Conservation (phyloP, 768 basidiomycete genomes). For the Hericium rajendrae region DNA sequence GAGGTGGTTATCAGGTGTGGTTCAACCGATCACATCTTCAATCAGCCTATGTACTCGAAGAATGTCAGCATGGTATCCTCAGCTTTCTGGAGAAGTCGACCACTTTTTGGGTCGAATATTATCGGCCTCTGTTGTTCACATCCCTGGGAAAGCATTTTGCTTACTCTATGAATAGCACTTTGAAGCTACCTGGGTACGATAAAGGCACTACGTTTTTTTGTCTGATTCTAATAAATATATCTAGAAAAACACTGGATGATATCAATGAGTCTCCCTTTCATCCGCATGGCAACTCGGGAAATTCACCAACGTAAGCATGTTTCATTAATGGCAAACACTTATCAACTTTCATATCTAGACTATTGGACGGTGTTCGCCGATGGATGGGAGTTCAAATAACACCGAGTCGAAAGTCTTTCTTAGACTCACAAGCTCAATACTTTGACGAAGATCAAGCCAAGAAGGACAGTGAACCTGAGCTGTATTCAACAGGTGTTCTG, state of each 20-base stretch:
- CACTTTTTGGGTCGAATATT: conserved; percentile 88
- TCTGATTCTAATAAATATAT: background rate
- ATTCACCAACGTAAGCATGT: conserved; percentile 27
- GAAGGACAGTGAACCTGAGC: conserved; percentile 6
- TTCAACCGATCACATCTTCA: conserved; percentile 63
- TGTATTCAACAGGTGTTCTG: conserved; percentile 7
- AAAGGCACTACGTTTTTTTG: background rate
- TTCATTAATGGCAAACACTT: conserved; percentile 1
- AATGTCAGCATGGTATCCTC: conserved; percentile 52
- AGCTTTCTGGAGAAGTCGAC: conserved; percentile 49
- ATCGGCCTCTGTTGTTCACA: conserved; percentile 76
- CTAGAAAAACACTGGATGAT: conserved; percentile 60
- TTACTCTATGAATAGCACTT: conserved; percentile 85
- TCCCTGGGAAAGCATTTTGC: conserved; percentile 83
- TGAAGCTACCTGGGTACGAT: conserved; percentile 70
- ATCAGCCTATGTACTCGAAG: conserved; percentile 54
- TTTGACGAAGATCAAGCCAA: background rate
- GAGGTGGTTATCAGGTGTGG: conserved; percentile 81
- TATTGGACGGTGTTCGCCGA: conserved; percentile 69
- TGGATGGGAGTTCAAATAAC: conserved; percentile 60
- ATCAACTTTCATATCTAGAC: conserved; percentile 28
- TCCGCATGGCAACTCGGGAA: conserved; percentile 35
- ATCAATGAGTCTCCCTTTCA: conserved; percentile 70
- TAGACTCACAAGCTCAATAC: background rate
- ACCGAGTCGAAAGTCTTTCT: background rate